These are phyloP conservation scores for Gamarada debralockiae DNA, from an alignment of 495 filamentous ascomycete genomes.

Conservation along the genomic window DNA sequence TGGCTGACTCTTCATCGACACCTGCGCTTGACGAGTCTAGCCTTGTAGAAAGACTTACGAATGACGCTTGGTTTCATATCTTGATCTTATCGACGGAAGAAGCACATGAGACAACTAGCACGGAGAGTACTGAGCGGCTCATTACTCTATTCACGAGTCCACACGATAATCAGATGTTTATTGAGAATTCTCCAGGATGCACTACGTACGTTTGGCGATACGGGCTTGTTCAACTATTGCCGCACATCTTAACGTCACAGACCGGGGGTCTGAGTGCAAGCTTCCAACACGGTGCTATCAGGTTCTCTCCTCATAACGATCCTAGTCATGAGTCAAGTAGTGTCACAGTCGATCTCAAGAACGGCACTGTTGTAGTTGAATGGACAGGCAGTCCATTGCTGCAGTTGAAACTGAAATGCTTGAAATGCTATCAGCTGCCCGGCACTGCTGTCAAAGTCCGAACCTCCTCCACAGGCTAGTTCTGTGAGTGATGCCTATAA, in stretches of 20 bases:
- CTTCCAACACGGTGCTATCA: constrained; percentile 2
- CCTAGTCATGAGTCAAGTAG: constrained; percentile 1
- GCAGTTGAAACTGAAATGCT: constrained; percentile 3
- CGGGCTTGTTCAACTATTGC: constrained; percentile 4
- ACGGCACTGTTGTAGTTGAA: constrained; percentile 6
- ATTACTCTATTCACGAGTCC: constrained; percentile 2
- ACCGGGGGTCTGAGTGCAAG: constrained; percentile 3
- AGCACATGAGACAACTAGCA: constrained; percentile 3
- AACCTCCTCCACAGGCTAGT: background rate
- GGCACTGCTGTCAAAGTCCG: background rate
- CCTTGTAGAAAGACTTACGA: constrained; percentile 8
- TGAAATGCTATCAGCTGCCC: constrained; percentile 5
- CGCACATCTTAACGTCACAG: constrained; percentile 4
- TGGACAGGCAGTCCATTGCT: constrained; percentile 2
- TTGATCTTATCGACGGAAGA: constrained; percentile 2
- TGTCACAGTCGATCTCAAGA: constrained; percentile 5
- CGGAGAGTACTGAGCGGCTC: constrained; percentile 3
- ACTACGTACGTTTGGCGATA: constrained; percentile 2
- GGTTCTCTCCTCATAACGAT: constrained; percentile 4
- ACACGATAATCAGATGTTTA: background rate
- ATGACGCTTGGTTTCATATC: constrained; percentile 1
- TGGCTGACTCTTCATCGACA: constrained; percentile 1
- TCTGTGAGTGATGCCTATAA: constrained; percentile 1
- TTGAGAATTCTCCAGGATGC: constrained; percentile 1
- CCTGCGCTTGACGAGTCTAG: constrained; percentile 2